Conservation (phyloP, 306 rosid genomes). For the Fragaria ananassa region DNA sequence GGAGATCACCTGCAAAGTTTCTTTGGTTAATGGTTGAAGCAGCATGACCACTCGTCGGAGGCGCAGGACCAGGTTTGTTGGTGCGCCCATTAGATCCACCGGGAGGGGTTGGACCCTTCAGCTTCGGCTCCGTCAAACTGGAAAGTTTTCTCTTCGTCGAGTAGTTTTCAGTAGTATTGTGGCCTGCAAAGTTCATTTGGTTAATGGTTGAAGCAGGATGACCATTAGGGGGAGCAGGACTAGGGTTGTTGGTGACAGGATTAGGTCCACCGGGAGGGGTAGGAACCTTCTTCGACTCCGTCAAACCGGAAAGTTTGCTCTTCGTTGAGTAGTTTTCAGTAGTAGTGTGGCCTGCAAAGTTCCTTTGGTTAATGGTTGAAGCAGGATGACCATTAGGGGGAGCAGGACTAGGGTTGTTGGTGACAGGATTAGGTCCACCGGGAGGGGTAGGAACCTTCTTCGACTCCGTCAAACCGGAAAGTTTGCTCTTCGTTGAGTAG, state of each 20-base stretch:
- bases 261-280: neutral
- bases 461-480: neutral
- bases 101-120: neutral
- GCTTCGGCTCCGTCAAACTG: neutral
- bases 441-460: neutral
- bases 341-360: conserved; percentile 3
- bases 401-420: neutral
- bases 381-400: neutral
- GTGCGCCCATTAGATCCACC: neutral
- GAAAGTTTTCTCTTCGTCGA: neutral
- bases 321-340: neutral
- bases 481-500: neutral
- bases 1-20: conserved; percentile 5
- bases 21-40: conserved; percentile 1
- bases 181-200: conserved; percentile 8
- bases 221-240: too few species aligned
- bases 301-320: neutral
- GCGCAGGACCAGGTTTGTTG: neutral
- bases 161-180: neutral
- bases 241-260: neutral
- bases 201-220: neutral
- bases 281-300: neutral
- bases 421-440: neutral
- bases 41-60: neutral
- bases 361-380: neutral